These are phyloP conservation scores for Dioszegia crocea DNA, from an alignment of 768 basidiomycete genomes.

Conservation along the genomic window DNA sequence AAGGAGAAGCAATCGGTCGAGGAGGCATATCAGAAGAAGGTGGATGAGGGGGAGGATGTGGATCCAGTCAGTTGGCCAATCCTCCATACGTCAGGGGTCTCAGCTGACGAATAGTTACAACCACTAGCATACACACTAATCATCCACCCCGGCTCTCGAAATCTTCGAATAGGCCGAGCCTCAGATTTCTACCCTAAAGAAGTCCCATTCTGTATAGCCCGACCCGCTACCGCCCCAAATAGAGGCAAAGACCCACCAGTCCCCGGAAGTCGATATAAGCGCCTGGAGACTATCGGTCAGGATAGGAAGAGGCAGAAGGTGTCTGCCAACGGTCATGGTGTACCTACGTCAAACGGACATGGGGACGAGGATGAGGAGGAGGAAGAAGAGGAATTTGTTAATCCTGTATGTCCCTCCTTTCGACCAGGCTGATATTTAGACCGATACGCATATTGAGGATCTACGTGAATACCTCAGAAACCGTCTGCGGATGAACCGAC, in stretches of 20 bases:
- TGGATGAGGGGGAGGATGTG: conserved; percentile 12
- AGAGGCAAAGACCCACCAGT: conserved; percentile 19
- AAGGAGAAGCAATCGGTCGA: conserved; percentile 19
- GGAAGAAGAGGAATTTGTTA: conserved; percentile 14
- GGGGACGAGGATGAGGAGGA: conserved; percentile 17
- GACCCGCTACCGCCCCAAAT: conserved; percentile 16
- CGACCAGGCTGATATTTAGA: conserved; percentile 19
- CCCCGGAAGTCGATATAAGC: conserved; percentile 27
- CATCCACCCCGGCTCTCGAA: conserved; percentile 52
- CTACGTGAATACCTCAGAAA: conserved; percentile 50
- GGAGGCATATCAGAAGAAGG: conserved; percentile 12
- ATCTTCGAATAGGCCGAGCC: conserved; percentile 50
- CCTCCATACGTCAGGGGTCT: neutral
- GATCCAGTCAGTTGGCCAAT: neutral
- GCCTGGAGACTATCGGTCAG: conserved; percentile 12
- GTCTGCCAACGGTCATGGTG: conserved; percentile 14
- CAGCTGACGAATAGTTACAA: conserved; percentile 12
- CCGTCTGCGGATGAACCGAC: conserved; percentile 56
- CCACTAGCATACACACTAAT: conserved; percentile 40
- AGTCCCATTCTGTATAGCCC: conserved; percentile 46
- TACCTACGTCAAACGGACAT: conserved; percentile 5
- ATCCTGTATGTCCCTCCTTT: conserved; percentile 18
- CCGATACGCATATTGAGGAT: conserved; percentile 66
- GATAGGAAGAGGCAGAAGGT: conserved; percentile 19
- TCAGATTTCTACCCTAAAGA: conserved; percentile 49